Evolutionary conservation across 306 rosid species (phyloP).

Genomic region (Nissolia schottii): DNA sequence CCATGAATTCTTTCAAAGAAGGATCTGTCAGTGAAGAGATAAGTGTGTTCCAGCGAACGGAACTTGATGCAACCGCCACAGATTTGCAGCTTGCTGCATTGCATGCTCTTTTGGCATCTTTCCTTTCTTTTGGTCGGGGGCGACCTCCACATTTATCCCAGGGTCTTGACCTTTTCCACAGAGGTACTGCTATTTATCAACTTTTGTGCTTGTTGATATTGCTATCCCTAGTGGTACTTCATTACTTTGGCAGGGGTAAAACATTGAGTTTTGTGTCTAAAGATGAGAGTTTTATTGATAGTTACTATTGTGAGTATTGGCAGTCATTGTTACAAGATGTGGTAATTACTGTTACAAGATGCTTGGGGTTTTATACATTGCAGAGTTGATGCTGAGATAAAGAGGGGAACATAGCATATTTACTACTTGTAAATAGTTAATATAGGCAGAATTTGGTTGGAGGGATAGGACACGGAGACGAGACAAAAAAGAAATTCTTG

Average conservation of each 20-base stretch:
- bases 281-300: background rate
- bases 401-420: too few relatives aligned
- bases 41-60: conserved; percentile 38
- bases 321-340: background rate
- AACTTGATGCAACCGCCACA: conserved; percentile 32
- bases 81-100: conserved; percentile 80
- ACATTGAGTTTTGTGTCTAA: background rate
- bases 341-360: background rate
- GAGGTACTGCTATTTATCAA: conserved; percentile 48
- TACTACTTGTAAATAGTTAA: too few relatives aligned
- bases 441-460: too few relatives aligned
- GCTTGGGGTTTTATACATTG: background rate
- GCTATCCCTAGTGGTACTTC: background rate
- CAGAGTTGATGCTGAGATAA: background rate
- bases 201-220: conserved; percentile 4
- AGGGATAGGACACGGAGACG: too few relatives aligned
- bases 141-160: conserved; percentile 62
- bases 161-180: conserved; percentile 81
- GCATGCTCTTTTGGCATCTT: conserved; percentile 72
- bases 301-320: background rate
- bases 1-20: conserved; percentile 49
- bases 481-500: too few relatives aligned
- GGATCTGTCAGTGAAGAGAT: conserved; percentile 42
- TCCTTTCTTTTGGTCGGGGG: conserved; percentile 53
- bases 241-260: background rate